A percentile compares a stretch with the other conserved stretches of the same genome.
phyloP scores from a whole-genome alignment of 352 stramenopile species.

The Pythium coloratum region DNA sequence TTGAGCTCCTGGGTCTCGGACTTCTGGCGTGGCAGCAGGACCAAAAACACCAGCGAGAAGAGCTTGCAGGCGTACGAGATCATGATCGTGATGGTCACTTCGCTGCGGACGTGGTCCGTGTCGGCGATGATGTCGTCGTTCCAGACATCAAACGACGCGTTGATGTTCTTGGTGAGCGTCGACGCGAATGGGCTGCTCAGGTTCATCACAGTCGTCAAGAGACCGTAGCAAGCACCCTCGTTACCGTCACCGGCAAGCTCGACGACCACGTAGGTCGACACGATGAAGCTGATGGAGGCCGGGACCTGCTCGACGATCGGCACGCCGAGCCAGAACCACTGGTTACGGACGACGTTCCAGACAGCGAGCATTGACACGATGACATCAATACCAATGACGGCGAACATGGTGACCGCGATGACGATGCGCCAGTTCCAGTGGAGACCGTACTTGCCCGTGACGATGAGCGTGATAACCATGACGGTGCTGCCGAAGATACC shows the following conservation, averaged over 20 bases:
- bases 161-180: conserved; percentile 29
- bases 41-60: conserved; percentile 22
- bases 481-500: conserved; percentile 22
- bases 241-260: conserved; percentile 34
- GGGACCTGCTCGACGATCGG: conserved; percentile 25
- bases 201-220: conserved; percentile 36
- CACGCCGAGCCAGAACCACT: conserved; percentile 29
- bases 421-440: conserved; percentile 32
- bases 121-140: conserved; percentile 29
- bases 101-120: conserved; percentile 21
- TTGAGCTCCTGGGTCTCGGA: conserved; percentile 31
- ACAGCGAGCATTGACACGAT: conserved; percentile 26
- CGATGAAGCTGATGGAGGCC: conserved; percentile 22
- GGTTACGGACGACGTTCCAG: conserved; percentile 29
- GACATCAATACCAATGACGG: conserved; percentile 22
- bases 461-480: conserved; percentile 25
- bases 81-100: conserved; percentile 30
- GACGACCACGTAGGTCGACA: conserved; percentile 28
- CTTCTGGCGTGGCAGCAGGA: conserved; percentile 25
- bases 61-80: conserved; percentile 32
- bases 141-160: conserved; percentile 25
- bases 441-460: conserved; percentile 32
- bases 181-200: conserved; percentile 27
- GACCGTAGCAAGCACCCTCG: conserved; percentile 30
- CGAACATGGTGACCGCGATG: conserved; percentile 24